These are phyloP conservation scores for Haplographium delicatum DNA, from an alignment of 495 filamentous ascomycete genomes.

Conservation along the genomic window DNA sequence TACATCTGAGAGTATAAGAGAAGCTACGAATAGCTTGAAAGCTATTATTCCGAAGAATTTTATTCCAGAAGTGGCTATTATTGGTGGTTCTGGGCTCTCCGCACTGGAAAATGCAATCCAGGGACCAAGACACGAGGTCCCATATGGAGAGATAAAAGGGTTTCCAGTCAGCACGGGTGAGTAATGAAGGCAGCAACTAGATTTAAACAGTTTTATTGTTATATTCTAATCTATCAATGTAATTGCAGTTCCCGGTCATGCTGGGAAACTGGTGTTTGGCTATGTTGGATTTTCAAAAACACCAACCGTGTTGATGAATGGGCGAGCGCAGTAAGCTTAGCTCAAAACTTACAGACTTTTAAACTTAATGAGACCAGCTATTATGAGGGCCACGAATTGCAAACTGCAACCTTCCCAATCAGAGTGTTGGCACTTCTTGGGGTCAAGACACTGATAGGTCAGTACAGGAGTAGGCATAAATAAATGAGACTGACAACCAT, in stretches of 20 bases:
- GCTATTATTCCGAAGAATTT: slow-evolving; percentile 39
- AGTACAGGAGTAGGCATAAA: slow-evolving; percentile 20
- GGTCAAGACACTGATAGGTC: slow-evolving; percentile 58
- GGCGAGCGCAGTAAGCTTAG: slow-evolving; percentile 65
- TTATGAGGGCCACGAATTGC: slow-evolving; percentile 71
- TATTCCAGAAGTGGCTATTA: slow-evolving; percentile 59
- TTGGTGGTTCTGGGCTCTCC: slow-evolving; percentile 70
- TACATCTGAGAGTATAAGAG: slow-evolving; percentile 33
- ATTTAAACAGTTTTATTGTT: neutral
- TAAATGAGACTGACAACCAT: slow-evolving; percentile 30
- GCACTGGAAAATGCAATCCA: slow-evolving; percentile 59
- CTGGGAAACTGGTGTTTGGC: slow-evolving; percentile 69
- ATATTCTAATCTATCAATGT: neutral
- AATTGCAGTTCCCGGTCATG: slow-evolving; percentile 46
- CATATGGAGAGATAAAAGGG: slow-evolving; percentile 58
- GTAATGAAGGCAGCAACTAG: slow-evolving; percentile 11
- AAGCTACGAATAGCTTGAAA: slow-evolving; percentile 36
- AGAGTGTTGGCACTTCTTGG: slow-evolving; percentile 66
- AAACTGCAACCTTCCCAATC: slow-evolving; percentile 62
- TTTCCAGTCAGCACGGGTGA: slow-evolving; percentile 63
- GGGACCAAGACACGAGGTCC: slow-evolving; percentile 48
- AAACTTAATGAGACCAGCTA: slow-evolving; percentile 43
- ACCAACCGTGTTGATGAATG: slow-evolving; percentile 67
- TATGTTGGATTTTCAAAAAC: slow-evolving; percentile 46
- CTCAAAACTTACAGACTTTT: neutral